Evolutionary conservation across 495 filamentous ascomycete species (phyloP), one percentile per base, ranked within the genome.

Genomic region (Hypoxylon crocopeplum): DNA sequence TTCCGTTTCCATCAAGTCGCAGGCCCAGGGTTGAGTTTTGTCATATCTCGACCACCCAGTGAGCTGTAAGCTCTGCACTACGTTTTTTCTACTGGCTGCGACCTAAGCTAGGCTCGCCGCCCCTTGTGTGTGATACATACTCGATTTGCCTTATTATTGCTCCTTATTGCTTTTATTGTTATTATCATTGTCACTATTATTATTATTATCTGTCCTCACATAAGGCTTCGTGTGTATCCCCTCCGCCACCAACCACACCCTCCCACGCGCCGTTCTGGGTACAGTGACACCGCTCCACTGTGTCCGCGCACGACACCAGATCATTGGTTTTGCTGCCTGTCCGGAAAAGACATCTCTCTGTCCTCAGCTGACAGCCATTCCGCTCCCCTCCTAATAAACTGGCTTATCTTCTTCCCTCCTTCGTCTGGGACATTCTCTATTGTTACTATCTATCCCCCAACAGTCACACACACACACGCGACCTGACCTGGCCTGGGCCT

Each of bases 241-340:
- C 15, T 20, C 12, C 38, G 39, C 32, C 22, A 45, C 68, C 65
- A 70, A 56, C 63, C 48, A 68, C 29, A 56, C 30, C 38, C 30
- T 49, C 68, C 57, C 62, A 68, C 68, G 58, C 65, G 57, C 62
- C 52, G 33, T 20, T 22, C 34, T 58, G 45, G 24, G 55, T 52
- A 68, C 54, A 57, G 68, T 63, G 68, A 70, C 66, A 66, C 61
- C 27, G 58, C 55, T 62, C 68, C 68, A 64, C 65, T 24, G 62
- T 37, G 54, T 66, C 57, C 51, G 52, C 58, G 50, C 50, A 57
- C 58, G 38, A 50, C 53, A 48, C 24, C 53, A 49, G 47, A 30
- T 64, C 55, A 64, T 67, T 67, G 67, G 63, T 54, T 49, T 62
- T 52, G 51, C 47, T 50, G 59, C 48, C 55, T 64, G 55, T 49